Base-by-base conservation (phyloP, 2,329 filamentous ascomycete genomes). In the Alternaria consortialis region DNA sequence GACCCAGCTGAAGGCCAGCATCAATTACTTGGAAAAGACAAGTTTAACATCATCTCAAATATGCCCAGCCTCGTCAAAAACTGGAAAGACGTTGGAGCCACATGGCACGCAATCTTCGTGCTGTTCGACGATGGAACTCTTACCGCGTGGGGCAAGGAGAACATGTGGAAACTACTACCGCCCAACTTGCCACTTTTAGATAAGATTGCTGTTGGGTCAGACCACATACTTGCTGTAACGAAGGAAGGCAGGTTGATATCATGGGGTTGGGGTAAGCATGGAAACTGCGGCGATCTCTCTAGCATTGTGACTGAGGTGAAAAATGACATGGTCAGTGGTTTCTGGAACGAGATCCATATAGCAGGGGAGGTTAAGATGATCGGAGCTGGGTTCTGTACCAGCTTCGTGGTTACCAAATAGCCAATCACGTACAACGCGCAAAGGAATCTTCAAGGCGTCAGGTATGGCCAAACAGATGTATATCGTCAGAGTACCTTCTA, bases 231-330 rank as follows among this genome's bases (percentile, higher is more conserved):
- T 64, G 92, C 88, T 8, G 79, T 94, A 27, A 88, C 91, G 0
- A 80, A 80, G 9, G 82, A 85, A 20, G 87, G 87, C 1, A 86
- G 89, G 52, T 87, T 97, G 1, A 80, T 96, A 50, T 87, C 92
- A 1, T 98, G 94, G 93, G 95, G 95, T 20, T 99, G 95, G 95
- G 94, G 93, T 2, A 94, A 98, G 79, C 95, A 99, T 80, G 95
- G 95, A 1, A 99, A 99, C 76, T 99, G 95, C 77, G 95, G 95
- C 3, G 59, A 73, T 44, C 29, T 73, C 7, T 64, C 40, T 1
- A 56, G 17, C 1, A 25, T 68, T 11, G 44, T 50, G 23, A 60
- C 62, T 2, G 60, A 68, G 6, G 46, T 71, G 1, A 66, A 67
- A 47, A 71, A 74, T 5, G 70, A 74, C 11, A 74, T 74, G 72